Conservation (phyloP, 2,329 filamentous ascomycete genomes). For the Graphium sp. region DNA sequence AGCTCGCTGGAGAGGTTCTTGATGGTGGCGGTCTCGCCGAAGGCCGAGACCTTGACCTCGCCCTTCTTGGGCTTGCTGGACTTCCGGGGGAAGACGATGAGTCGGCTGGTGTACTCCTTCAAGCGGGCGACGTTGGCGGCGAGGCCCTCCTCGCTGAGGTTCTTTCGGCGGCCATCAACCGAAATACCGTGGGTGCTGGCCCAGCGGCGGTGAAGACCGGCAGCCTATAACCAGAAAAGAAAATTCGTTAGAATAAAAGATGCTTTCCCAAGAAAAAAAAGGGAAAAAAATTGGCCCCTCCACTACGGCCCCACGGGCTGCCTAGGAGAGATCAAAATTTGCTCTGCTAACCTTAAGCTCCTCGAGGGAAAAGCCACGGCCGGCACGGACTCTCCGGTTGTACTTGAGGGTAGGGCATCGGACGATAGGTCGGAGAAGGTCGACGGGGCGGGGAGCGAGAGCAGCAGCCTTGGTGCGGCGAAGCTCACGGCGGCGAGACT, state of each 20-base stretch:
- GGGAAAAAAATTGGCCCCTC: no score
- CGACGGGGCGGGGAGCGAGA: slow-evolving; percentile 89
- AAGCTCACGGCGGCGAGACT: slow-evolving; percentile 79
- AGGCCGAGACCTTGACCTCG: slow-evolving; percentile 67
- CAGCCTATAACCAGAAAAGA: slow-evolving; percentile 46
- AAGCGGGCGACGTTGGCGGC: slow-evolving; percentile 92
- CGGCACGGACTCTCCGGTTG: slow-evolving; percentile 93
- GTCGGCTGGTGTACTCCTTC: slow-evolving; percentile 89
- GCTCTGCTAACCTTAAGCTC: slow-evolving; percentile 76
- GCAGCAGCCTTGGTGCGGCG: slow-evolving; percentile 90
- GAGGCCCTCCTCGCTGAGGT: slow-evolving; percentile 91
- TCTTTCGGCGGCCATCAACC: slow-evolving; percentile 92
- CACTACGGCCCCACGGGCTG: no score
- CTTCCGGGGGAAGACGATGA: slow-evolving; percentile 97
- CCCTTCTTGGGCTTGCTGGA: slow-evolving; percentile 86
- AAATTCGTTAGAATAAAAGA: no score
- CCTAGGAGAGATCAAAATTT: no score
- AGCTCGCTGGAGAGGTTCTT: slow-evolving; percentile 38
- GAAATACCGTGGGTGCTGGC: slow-evolving; percentile 93
- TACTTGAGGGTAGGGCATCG: slow-evolving; percentile 98
- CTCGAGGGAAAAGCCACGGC: slow-evolving; percentile 92
- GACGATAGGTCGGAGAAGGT: slow-evolving; percentile 91
- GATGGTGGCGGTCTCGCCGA: slow-evolving; percentile 43
- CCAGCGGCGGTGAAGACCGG: slow-evolving; percentile 85
- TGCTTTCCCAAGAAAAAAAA: no score